Evolutionary conservation across 2,329 filamentous ascomycete species (phyloP).

Genomic region (Neonectria sp.): DNA sequence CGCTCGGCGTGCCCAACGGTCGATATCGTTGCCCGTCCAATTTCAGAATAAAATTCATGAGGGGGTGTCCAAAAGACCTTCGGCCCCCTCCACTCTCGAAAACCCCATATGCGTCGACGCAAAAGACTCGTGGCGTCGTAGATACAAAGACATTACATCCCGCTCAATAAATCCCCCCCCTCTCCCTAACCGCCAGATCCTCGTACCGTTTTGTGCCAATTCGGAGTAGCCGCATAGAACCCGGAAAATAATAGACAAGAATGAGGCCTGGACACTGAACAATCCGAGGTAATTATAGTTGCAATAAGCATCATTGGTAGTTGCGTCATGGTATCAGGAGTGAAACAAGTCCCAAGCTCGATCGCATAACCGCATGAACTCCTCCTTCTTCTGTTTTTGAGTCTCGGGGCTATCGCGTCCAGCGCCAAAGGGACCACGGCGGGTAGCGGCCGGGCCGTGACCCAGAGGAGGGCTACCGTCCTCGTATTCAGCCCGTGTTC

Average conservation of each 20-base stretch:
- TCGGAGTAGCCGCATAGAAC: conserved; percentile 38
- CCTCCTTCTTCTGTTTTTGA: conserved; percentile 89
- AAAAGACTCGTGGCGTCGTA: conserved; percentile 46
- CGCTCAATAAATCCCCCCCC: conserved; percentile 36
- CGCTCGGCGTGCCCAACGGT: conserved; percentile 16
- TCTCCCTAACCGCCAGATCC: conserved; percentile 33
- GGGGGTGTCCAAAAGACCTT: background rate
- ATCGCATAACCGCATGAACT: conserved; percentile 89
- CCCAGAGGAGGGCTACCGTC: conserved; percentile 91
- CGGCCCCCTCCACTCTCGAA: conserved; percentile 9
- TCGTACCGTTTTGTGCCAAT: conserved; percentile 43
- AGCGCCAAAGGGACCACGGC: conserved; percentile 82
- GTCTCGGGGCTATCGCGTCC: conserved; percentile 88
- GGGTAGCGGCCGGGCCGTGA: conserved; percentile 74
- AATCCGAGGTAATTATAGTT: conserved; percentile 29
- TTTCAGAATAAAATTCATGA: conserved; percentile 21
- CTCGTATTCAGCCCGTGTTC: conserved; percentile 92
- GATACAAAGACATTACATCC: conserved; percentile 48
- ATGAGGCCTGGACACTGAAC: conserved; percentile 33
- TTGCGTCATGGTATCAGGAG: conserved; percentile 69
- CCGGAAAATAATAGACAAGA: conserved; percentile 45
- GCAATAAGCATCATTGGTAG: conserved; percentile 42
- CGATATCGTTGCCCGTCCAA: conserved; percentile 23
- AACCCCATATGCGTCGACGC: conserved; percentile 39
- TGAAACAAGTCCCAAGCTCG: conserved; percentile 98